These are phyloP conservation scores for Zygotorulaspora danielsina DNA, from an alignment of 805 yeast genomes.

Conservation along the genomic window DNA sequence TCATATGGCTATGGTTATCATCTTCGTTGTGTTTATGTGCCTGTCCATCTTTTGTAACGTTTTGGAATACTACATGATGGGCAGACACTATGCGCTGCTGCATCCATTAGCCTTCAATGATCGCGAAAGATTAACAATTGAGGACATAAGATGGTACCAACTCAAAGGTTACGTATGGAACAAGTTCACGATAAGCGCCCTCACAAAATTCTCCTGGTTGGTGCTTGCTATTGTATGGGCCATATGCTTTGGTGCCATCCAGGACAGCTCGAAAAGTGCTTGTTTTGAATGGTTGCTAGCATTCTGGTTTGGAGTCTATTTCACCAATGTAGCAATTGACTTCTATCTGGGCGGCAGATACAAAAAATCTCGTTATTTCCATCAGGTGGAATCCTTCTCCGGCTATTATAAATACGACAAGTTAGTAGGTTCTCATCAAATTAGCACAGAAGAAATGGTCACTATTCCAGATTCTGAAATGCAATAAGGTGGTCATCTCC, in stretches of 20 bases:
- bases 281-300: conserved; percentile 81
- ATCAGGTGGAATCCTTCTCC: conserved; percentile 25
- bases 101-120: conserved; percentile 32
- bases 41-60: conserved; percentile 45
- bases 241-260: conserved; percentile 54
- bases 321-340: conserved; percentile 62
- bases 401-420: conserved; percentile 31
- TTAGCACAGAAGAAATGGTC: conserved; percentile 10
- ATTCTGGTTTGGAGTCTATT: conserved; percentile 75
- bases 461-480: conserved; percentile 7
- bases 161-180: conserved; percentile 39
- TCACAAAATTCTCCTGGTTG: conserved; percentile 62
- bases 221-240: conserved; percentile 63
- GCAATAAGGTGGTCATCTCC: no score
- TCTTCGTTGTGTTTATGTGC: conserved; percentile 67
- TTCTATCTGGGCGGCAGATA: conserved; percentile 56
- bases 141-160: conserved; percentile 31
- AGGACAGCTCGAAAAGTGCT: conserved; percentile 49
- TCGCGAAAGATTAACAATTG: conserved; percentile 3
- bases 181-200: conserved; percentile 45
- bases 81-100: conserved; percentile 40
- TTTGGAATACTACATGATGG: conserved; percentile 45
- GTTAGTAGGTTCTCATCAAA: conserved; percentile 10
- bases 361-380: conserved; percentile 29
- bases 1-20: conserved; percentile 63